Evolutionary conservation across 371 early-diverging fungal species (phyloP).

Genomic region (Circinella umbellata): DNA sequence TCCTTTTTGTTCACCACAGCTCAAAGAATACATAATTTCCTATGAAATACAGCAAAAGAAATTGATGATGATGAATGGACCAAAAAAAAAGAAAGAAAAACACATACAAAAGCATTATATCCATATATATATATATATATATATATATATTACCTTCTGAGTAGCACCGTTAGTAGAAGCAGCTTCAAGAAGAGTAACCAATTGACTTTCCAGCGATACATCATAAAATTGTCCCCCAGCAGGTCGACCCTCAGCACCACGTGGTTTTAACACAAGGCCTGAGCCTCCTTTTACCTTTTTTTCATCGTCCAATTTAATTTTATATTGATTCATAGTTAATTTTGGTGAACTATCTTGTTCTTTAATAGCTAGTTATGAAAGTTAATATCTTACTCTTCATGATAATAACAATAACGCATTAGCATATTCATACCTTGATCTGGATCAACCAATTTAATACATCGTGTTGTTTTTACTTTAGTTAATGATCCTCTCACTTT

Average conservation of each 20-base stretch:
- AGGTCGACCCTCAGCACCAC: background rate
- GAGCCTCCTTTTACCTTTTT: background rate
- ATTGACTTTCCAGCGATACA: conserved; percentile 22
- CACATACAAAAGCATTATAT: background rate
- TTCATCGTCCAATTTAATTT: background rate
- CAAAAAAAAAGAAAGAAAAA: no score
- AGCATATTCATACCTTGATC: conserved; percentile 15
- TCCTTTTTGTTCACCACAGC: conserved; percentile 22
- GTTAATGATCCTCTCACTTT: conserved; percentile 1
- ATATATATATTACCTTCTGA: conserved; percentile 27
- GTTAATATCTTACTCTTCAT: no score
- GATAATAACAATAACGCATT: no score
- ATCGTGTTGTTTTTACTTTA: conserved; percentile 20
- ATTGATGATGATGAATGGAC: no score
- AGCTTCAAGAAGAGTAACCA: conserved; percentile 20
- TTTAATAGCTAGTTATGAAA: background rate
- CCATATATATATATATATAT: background rate
- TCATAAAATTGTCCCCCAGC: conserved; percentile 19
- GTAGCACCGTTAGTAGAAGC: conserved; percentile 28
- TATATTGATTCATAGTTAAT: background rate
- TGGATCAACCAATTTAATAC: conserved; percentile 25
- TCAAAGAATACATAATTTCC: conserved; percentile 19
- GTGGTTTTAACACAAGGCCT: background rate
- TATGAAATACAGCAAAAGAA: background rate
- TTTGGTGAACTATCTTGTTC: background rate